These are phyloP conservation scores for Spiromastix sp. DNA, from an alignment of 2,329 filamentous ascomycete species.

Conservation along the genomic window DNA sequence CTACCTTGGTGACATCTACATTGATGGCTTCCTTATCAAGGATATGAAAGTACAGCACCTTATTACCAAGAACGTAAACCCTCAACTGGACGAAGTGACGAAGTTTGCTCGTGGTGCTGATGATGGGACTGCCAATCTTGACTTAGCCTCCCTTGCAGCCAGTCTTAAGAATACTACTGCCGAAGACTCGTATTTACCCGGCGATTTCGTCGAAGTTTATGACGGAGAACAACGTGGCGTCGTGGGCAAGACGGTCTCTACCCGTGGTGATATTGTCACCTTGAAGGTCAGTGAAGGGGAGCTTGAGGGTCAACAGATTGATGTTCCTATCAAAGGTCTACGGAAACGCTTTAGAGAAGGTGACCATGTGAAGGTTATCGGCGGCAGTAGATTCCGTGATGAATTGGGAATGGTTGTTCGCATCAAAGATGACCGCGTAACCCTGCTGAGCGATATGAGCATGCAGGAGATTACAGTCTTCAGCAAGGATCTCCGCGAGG, in stretches of 20 bases:
- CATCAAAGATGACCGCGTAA: constrained; percentile 85
- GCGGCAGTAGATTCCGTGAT: constrained; percentile 84
- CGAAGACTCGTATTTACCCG: constrained; percentile 76
- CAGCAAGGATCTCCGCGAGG: constrained; percentile 90
- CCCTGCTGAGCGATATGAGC: constrained; percentile 82
- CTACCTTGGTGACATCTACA: constrained; percentile 81
- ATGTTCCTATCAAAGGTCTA: constrained; percentile 83
- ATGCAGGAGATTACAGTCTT: constrained; percentile 95
- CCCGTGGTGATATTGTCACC: constrained; percentile 86
- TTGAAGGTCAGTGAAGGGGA: constrained; percentile 76
- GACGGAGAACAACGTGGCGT: constrained; percentile 91
- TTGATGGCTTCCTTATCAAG: constrained; percentile 88
- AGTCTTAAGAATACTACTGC: constrained; percentile 77
- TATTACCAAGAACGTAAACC: constrained; percentile 81
- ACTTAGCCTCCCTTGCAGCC: constrained; percentile 80
- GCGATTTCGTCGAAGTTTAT: constrained; percentile 94
- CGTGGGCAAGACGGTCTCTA: constrained; percentile 71
- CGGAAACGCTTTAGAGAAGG: constrained; percentile 87
- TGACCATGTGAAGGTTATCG: constrained; percentile 98
- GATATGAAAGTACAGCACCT: constrained; percentile 84
- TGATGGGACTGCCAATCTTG: constrained; percentile 87
- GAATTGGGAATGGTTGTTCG: constrained; percentile 96
- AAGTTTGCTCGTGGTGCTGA: constrained; percentile 80
- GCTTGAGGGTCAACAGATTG: constrained; percentile 71
- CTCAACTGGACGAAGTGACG: constrained; percentile 90